Conservation (phyloP, 2,329 filamentous ascomycete genomes). For the Bipolaris cookei region DNA sequence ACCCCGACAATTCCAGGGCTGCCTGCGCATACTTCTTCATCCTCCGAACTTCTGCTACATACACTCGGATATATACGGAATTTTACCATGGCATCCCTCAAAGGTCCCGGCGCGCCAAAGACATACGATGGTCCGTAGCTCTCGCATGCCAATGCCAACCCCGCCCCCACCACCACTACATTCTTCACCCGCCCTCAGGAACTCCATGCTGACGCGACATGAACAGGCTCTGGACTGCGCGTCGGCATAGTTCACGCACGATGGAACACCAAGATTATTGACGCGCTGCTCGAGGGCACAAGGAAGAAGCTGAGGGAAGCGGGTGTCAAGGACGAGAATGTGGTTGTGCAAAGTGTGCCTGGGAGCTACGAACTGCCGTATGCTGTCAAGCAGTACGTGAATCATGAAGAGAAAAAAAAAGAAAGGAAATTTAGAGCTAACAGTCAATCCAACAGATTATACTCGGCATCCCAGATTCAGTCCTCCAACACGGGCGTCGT, state of each 20-base stretch:
- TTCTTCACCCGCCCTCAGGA: neutral
- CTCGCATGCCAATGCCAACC: constrained; percentile 9
- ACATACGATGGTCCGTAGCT: constrained; percentile 60
- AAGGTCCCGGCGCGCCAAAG: constrained; percentile 67
- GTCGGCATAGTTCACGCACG: constrained; percentile 95
- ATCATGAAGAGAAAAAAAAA: constrained; percentile 17
- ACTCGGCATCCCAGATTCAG: constrained; percentile 85
- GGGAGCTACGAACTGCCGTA: constrained; percentile 95
- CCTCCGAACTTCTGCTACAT: neutral
- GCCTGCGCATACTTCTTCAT: neutral
- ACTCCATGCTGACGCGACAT: constrained; percentile 11
- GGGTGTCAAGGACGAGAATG: constrained; percentile 87
- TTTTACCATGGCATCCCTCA: constrained; percentile 59
- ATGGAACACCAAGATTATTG: constrained; percentile 91
- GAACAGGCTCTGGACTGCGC: constrained; percentile 67
- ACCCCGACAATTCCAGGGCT: constrained; percentile 1
- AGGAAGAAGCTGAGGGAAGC: constrained; percentile 77
- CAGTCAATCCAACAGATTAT: constrained; percentile 56
- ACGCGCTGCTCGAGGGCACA: constrained; percentile 79
- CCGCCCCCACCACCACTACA: constrained; percentile 4
- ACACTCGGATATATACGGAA: neutral
- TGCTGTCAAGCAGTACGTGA: constrained; percentile 77
- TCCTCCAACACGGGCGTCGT: constrained; percentile 62
- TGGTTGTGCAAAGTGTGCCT: constrained; percentile 86
- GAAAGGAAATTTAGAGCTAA: neutral